A percentile compares a stretch with the other conserved stretches of the same genome.
Conservation (phyloP, 192 early-diverging fungal genomes). For the Backusella tarrabulga region DNA sequence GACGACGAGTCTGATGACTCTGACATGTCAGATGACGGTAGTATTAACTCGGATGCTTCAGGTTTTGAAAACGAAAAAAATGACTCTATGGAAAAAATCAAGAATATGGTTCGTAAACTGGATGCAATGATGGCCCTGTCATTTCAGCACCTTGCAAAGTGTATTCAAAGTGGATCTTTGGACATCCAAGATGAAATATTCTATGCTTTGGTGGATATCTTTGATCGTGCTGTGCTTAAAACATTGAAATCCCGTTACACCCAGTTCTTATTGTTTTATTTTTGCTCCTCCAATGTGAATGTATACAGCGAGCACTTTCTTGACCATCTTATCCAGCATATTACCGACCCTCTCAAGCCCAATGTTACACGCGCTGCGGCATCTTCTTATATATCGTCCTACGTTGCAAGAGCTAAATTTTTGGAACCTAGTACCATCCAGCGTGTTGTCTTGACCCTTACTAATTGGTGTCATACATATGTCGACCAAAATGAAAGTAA, state of each 20-base stretch:
- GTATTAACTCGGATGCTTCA: conserved; percentile 31
- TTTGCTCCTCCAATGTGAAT: conserved; percentile 57
- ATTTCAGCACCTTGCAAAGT: conserved; percentile 57
- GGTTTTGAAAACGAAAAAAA: conserved; percentile 15
- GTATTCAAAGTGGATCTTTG: conserved; percentile 11
- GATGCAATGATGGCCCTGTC: conserved; percentile 70
- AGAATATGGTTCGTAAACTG: conserved; percentile 64
- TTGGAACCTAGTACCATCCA: conserved; percentile 59
- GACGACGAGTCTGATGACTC: conserved; percentile 41
- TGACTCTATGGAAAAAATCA: conserved; percentile 33
- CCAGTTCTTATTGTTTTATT: conserved; percentile 90
- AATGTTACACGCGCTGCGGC: conserved; percentile 74
- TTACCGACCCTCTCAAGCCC: conserved; percentile 57
- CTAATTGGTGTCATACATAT: conserved; percentile 63
- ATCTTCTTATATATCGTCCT: conserved; percentile 81
- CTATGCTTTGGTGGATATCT: conserved; percentile 69
- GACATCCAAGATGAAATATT: conserved; percentile 56
- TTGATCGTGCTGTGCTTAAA: conserved; percentile 73
- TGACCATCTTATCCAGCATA: conserved; percentile 64
- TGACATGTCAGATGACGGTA: conserved; percentile 32
- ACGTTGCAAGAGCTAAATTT: conserved; percentile 83
- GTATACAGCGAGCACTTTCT: conserved; percentile 75
- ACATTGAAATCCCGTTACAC: conserved; percentile 89
- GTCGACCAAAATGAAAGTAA: conserved; percentile 63
- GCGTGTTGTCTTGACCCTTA: conserved; percentile 62